These are phyloP conservation scores for Glycine soja DNA, from an alignment of 306 rosid species.

Conservation along the genomic window DNA sequence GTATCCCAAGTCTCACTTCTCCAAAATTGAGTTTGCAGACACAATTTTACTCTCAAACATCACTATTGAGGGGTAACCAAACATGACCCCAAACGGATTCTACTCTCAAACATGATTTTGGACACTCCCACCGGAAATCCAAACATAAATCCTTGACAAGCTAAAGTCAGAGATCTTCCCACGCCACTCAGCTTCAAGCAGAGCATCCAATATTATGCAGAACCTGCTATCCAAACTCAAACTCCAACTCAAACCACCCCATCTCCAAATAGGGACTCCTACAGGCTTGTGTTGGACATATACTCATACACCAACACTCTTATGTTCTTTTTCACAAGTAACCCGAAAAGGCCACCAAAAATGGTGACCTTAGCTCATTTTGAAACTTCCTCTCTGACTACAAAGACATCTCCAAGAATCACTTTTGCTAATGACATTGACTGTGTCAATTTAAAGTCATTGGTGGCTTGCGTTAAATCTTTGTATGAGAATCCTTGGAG, in stretches of 20 bases:
- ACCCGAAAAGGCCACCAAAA: conserved; percentile 83
- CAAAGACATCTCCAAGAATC: conserved; percentile 79
- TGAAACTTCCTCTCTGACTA: conserved; percentile 91
- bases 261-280: conserved; percentile 88
- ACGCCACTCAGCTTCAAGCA: conserved; percentile 70
- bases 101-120: too few relatives aligned
- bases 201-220: conserved; percentile 72
- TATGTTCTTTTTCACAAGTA: conserved; percentile 75
- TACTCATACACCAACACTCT: conserved; percentile 87
- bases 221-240: conserved; percentile 75
- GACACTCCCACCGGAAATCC: too few relatives aligned
- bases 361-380: conserved; percentile 88
- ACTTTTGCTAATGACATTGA: conserved; percentile 85
- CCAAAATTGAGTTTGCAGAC: too few relatives aligned
- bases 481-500: conserved; percentile 81
- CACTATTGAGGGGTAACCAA: too few relatives aligned
- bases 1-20: too few relatives aligned
- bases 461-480: conserved; percentile 79
- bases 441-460: conserved; percentile 58
- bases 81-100: too few relatives aligned
- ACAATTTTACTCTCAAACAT: too few relatives aligned
- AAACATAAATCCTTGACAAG: conserved; percentile 69
- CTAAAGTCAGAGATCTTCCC: conserved; percentile 90
- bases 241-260: conserved; percentile 21
- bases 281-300: conserved; percentile 89